Conservation (phyloP, 768 basidiomycete genomes). For the Phaeotremella fagi region DNA sequence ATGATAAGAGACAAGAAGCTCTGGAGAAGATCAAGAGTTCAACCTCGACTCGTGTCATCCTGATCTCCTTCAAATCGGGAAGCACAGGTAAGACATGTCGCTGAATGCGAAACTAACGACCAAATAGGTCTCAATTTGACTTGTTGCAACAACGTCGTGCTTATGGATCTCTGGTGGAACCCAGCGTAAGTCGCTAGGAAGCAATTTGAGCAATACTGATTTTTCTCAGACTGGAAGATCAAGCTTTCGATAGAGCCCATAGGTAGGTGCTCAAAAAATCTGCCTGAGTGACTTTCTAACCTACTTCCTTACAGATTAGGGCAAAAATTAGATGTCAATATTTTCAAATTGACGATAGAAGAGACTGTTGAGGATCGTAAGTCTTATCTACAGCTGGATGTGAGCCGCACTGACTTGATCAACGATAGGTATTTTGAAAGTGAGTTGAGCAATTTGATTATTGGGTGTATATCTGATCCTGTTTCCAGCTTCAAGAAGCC, state of each 20-base stretch:
- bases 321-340: slow-evolving; percentile 78
- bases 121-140: slow-evolving; percentile 49
- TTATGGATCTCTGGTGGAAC: slow-evolving; percentile 85
- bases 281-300: background rate
- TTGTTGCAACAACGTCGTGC: slow-evolving; percentile 87
- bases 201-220: background rate
- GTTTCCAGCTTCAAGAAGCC: slow-evolving; percentile 74
- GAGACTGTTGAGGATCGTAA: slow-evolving; percentile 80
- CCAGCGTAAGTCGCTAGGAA: slow-evolving; percentile 22
- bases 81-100: slow-evolving; percentile 62
- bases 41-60: slow-evolving; percentile 62
- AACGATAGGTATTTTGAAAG: no score
- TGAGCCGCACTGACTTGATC: no score
- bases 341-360: slow-evolving; percentile 65
- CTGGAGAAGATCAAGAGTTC: slow-evolving; percentile 67
- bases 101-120: background rate
- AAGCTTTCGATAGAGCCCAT: slow-evolving; percentile 89
- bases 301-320: slow-evolving; percentile 55
- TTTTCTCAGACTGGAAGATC: slow-evolving; percentile 62
- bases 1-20: slow-evolving; percentile 68
- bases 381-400: no score
- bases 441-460: slow-evolving; percentile 43
- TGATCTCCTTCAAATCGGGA: slow-evolving; percentile 95
- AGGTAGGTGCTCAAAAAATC: slow-evolving; percentile 47
- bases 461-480: background rate